A percentile compares a stretch with the other conserved stretches of the same genome.
Conservation (phyloP, 2,329 filamentous ascomycete genomes). For the Rhynchosporium graminicola region DNA sequence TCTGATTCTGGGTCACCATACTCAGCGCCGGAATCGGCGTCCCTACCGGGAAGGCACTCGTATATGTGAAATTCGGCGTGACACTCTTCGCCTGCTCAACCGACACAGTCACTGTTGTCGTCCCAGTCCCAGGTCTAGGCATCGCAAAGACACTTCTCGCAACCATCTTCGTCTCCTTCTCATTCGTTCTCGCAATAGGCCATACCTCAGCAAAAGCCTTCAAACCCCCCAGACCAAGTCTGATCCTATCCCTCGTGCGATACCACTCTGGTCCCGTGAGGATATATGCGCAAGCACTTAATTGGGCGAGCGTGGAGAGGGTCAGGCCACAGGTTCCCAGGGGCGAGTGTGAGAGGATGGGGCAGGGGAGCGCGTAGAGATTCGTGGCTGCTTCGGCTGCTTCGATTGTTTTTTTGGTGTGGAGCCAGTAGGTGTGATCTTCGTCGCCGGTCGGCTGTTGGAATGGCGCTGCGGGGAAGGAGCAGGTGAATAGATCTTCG, state of each 20-base stretch:
- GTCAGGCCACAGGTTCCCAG: conserved; percentile 59
- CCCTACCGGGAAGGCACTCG: neutral
- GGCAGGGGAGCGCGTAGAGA: conserved; percentile 55
- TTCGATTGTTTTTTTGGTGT: conserved; percentile 61
- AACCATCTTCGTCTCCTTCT: conserved; percentile 46
- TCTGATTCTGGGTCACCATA: neutral
- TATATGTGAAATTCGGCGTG: conserved; percentile 2
- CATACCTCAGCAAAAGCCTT: conserved; percentile 57
- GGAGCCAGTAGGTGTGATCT: conserved; percentile 37
- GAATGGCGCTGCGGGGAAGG: conserved; percentile 25
- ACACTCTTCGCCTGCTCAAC: neutral
- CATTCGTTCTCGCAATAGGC: conserved; percentile 56
- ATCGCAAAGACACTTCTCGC: conserved; percentile 27
- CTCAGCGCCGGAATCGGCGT: neutral
- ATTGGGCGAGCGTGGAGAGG: conserved; percentile 57
- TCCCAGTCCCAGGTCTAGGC: conserved; percentile 2
- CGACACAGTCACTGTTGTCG: neutral
- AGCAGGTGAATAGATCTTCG: conserved; percentile 29
- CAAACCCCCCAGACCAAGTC: conserved; percentile 59
- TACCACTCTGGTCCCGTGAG: conserved; percentile 44
- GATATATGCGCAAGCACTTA: conserved; percentile 59
- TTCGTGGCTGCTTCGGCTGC: conserved; percentile 58
- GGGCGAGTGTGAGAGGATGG: conserved; percentile 56
- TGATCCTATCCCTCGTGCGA: conserved; percentile 54
- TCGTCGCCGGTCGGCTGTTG: conserved; percentile 16